Base-by-base conservation (phyloP, 495 filamentous ascomycete species). In the Astrocystis sublimbata region DNA sequence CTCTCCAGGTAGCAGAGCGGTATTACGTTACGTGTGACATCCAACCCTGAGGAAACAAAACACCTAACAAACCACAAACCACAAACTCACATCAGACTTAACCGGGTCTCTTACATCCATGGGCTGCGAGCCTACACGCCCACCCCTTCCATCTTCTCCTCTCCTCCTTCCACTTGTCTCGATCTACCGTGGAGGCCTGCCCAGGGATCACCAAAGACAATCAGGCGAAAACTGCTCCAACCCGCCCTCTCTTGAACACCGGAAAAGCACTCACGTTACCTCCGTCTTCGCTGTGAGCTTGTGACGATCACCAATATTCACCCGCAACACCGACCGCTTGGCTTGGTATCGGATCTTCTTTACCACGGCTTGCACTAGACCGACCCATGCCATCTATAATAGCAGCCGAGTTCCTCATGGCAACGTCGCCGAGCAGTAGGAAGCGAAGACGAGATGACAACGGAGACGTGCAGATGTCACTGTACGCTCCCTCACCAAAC, bases 401-500 rank as follows among this genome's bases (percentile, higher is more conserved):
- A 40, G 41, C 61, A 23, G 52, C 56, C 10, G 57, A 66, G 53
- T 33, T 17, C 31, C 57, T 64, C 3, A 67, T 61, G 56, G 61
- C 69, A 23, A 62, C 69, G 46, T 63, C 66, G 28, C 56, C 64
- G 47, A 61, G 63, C 58, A 79, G 63, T 60, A 79, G 70, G 68
- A 81, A 80, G 67, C 68, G 77, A 60, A 74, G 73, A 60, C 75
- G 75, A 60, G 76, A 78, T 31, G 76, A 77, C 52, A 45, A 58
- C 60, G 60, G 36, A 58, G 55, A 65, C 51, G 62, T 65, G 50
- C 75, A 75, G 56, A 23, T 69, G 40, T 61, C 67, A 66, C 64
- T 76, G 73, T 76, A 76, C 63, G 67, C 26, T 23, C 24, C 49
- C 40, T 19, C 19, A 12, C 33, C 13, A 19, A 58, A 43, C 15